Percentiles rank a stretch among this genome's conserved stretches.
Evolutionary conservation across 208 protist species (phyloP).

Genomic region (Novymonas esmeraldas): DNA sequence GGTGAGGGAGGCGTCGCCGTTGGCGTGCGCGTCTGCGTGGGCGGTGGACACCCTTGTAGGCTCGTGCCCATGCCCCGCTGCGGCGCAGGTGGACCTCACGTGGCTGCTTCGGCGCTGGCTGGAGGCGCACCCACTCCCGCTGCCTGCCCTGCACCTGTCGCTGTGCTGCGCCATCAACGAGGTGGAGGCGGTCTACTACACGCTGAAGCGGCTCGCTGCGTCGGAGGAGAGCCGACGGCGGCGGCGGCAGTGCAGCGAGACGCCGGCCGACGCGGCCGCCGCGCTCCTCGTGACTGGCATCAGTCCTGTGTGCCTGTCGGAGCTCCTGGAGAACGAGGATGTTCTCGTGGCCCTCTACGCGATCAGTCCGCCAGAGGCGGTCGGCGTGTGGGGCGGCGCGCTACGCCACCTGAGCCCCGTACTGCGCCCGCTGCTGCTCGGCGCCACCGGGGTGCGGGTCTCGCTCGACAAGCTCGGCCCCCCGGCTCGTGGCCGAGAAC

Average conservation of each 20-base stretch:
- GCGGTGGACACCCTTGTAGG: slow-evolving; percentile 25
- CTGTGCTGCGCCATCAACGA: slow-evolving; percentile 18
- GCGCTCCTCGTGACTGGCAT: slow-evolving; percentile 24
- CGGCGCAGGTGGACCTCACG: slow-evolving; percentile 11
- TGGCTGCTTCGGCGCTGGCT: slow-evolving; percentile 24
- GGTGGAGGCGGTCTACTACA: slow-evolving; percentile 36
- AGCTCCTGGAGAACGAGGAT: slow-evolving; percentile 30
- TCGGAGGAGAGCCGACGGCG: slow-evolving; percentile 20
- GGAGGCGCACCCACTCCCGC: slow-evolving; percentile 19
- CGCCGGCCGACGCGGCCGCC: neutral
- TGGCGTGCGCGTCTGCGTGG: slow-evolving; percentile 14
- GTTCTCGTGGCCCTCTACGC: slow-evolving; percentile 26
- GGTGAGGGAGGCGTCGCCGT: too few species aligned
- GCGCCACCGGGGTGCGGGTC: slow-evolving; percentile 25
- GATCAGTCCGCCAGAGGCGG: slow-evolving; percentile 10
- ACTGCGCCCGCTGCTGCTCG: slow-evolving; percentile 26
- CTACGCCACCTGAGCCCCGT: slow-evolving; percentile 16
- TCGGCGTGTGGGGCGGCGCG: slow-evolving; percentile 32
- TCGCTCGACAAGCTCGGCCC: slow-evolving; percentile 21
- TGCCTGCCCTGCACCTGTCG: slow-evolving; percentile 19
- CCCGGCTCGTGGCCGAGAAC: too few species aligned
- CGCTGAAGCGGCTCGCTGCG: slow-evolving; percentile 36
- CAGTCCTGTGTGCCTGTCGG: slow-evolving; percentile 24
- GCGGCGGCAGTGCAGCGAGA: slow-evolving; percentile 11
- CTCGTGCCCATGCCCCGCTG: slow-evolving; percentile 8